Evolutionary conservation across 805 yeast species (phyloP), one percentile per base, ranked within the genome.

Genomic region (Ascoidea rubescens): DNA sequence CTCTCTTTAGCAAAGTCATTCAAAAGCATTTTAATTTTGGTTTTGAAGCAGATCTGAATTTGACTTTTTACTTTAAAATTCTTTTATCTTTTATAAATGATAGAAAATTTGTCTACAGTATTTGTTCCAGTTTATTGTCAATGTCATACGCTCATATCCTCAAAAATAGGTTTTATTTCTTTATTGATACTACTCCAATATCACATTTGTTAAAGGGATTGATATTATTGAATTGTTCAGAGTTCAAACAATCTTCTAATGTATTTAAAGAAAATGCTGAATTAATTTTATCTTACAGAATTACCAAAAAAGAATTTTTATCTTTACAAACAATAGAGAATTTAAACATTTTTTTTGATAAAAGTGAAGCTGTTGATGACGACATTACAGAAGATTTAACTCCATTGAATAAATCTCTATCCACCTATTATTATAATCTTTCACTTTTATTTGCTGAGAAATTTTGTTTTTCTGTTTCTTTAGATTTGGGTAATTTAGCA

Each of bases 371-470:
- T 51, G 30, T 56, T 50, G 60, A 59, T 32, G 54, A 55, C 62
- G 6, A 47, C 5, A 7, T 33, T 6, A 14, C 37, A 6, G 12
- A 31, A 5, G 31, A 31, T 14, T 30, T 50, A 31, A 55, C 55
- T 8, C 56, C 70, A 21, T 64, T 67, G 47, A 61, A 65, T 5
- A 50, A 61, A 1, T 63, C 71, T 5, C 53, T 65, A 43, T 59
- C 67, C 14, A 67, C 64, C 48, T 74, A 67, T 55, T 71, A 65
- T 57, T 62, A 65, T 48, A 70, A 68, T 44, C 55, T 72, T 44
- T 59, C 76, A 7, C 58, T 63, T 4, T 44, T 73, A 47, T 73
- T 72, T 56, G 62, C 66, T 46, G 60, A 66, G 28, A 56, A 59
- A 32, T 58, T 60, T 2, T 55, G 58, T 4, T 67, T 65, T 52